phyloP scores from a whole-genome alignment of 2,329 filamentous ascomycete genomes.

The Ophiocordyceps robertsii region DNA sequence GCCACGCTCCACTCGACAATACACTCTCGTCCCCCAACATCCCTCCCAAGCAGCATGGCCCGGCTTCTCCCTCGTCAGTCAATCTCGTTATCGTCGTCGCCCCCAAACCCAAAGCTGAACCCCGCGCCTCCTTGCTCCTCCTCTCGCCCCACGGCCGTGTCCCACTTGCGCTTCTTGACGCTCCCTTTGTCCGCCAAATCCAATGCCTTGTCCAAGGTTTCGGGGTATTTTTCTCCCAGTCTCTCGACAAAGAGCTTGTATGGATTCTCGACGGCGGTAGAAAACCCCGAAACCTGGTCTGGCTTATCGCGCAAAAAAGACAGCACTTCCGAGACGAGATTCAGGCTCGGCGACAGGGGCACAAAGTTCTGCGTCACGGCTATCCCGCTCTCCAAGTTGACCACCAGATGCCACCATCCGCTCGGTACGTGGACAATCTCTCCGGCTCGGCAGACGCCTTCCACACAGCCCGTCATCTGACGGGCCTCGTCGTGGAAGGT shows the following conservation, averaged over 20 bases:
- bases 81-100: conserved; percentile 26
- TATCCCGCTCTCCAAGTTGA: conserved; percentile 74
- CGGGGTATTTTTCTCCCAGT: conserved; percentile 49
- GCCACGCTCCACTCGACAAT: no score
- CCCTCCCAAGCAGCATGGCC: no score
- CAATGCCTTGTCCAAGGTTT: conserved; percentile 52
- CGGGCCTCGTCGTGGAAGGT: conserved; percentile 79
- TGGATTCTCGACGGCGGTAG: conserved; percentile 54
- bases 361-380: conserved; percentile 96
- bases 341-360: conserved; percentile 40
- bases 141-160: conserved; percentile 46
- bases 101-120: conserved; percentile 44
- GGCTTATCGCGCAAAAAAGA: conserved; percentile 70
- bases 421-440: conserved; percentile 88
- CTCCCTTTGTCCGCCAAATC: conserved; percentile 49
- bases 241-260: conserved; percentile 63
- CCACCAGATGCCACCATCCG: conserved; percentile 94
- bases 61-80: not conserved
- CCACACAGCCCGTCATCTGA: conserved; percentile 59
- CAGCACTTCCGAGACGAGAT: conserved; percentile 60
- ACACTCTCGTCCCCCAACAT: no score
- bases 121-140: conserved; percentile 20
- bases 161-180: conserved; percentile 75
- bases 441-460: conserved; percentile 72
- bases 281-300: conserved; percentile 81